Percentiles rank a stretch among this genome's conserved stretches.
phyloP scores from a whole-genome alignment of 73 alveolate species.

The Paramecium bursaria region DNA sequence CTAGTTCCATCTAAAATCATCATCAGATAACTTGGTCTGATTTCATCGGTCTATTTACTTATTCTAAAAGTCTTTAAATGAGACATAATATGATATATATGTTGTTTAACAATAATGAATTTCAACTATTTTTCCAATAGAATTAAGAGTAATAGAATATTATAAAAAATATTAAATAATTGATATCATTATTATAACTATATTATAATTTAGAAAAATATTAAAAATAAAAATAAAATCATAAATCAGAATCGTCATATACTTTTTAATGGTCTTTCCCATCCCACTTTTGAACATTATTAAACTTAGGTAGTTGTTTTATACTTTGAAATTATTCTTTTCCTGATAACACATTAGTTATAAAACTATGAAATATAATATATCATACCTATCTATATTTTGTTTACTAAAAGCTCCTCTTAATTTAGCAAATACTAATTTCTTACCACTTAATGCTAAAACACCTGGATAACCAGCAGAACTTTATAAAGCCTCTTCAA shows the following conservation, averaged over 20 bases:
- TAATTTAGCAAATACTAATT: slow-evolving; percentile 60
- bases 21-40: too few relatives aligned
- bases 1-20: too few relatives aligned
- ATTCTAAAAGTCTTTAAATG: too few relatives aligned
- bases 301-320: slow-evolving; percentile 73
- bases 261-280: slow-evolving; percentile 75
- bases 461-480: slow-evolving; percentile 97
- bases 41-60: too few relatives aligned
- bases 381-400: slow-evolving; percentile 63
- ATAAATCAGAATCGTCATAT: slow-evolving; percentile 39
- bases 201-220: too few relatives aligned
- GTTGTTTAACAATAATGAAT: too few relatives aligned
- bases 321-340: slow-evolving; percentile 71
- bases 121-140: too few relatives aligned
- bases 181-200: too few relatives aligned
- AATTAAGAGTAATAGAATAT: too few relatives aligned
- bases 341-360: slow-evolving; percentile 72
- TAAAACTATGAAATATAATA: slow-evolving; percentile 36
- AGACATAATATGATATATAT: too few relatives aligned
- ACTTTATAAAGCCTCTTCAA: slow-evolving; percentile 84
- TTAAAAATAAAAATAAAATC: background rate
- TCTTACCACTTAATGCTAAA: slow-evolving; percentile 76
- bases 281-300: slow-evolving; percentile 80
- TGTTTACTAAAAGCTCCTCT: slow-evolving; percentile 65
- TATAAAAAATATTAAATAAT: too few relatives aligned